phyloP scores from a whole-genome alignment of 1,139 yeast species.

The Yamadazyma pseudoaaseri region DNA sequence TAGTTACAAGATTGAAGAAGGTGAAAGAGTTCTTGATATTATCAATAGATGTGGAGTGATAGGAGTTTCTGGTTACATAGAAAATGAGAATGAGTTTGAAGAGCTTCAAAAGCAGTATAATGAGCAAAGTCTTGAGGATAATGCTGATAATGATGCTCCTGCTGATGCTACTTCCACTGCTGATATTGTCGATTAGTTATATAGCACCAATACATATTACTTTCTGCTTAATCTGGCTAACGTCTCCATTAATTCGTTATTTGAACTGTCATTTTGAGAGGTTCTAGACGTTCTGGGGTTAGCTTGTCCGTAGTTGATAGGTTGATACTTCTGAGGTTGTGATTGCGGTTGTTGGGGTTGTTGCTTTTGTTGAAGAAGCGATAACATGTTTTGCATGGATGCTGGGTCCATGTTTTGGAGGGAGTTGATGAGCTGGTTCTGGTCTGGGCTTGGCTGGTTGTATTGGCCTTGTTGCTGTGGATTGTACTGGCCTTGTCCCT shows the following conservation, averaged over 20 bases:
- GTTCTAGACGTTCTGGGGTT: background rate
- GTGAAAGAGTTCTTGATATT: constrained; percentile 71
- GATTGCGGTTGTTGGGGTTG: constrained; percentile 6
- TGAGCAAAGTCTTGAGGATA: constrained; percentile 22
- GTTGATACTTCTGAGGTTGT: constrained; percentile 5
- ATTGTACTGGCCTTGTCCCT: background rate
- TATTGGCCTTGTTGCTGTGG: background rate
- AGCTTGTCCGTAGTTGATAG: constrained; percentile 19
- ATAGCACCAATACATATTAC: constrained; percentile 1
- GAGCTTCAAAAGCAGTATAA: constrained; percentile 52
- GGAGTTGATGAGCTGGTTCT: constrained; percentile 22
- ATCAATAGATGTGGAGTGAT: constrained; percentile 83
- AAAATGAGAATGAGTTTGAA: constrained; percentile 72
- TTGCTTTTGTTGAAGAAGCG: constrained; percentile 30
- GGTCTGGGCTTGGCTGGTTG: constrained; percentile 1
- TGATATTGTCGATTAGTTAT: constrained; percentile 27
- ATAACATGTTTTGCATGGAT: constrained; percentile 48
- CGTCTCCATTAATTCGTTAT: constrained; percentile 22
- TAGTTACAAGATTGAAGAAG: constrained; percentile 70
- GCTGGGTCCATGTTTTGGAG: constrained; percentile 52
- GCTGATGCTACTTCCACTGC: too few species aligned
- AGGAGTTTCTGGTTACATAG: constrained; percentile 74
- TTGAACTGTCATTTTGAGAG: background rate
- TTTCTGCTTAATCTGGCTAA: constrained; percentile 34
- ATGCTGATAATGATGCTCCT: constrained; percentile 10